Conservation (phyloP, 257 asterid genomes). For the Solanum sejunctum region DNA sequence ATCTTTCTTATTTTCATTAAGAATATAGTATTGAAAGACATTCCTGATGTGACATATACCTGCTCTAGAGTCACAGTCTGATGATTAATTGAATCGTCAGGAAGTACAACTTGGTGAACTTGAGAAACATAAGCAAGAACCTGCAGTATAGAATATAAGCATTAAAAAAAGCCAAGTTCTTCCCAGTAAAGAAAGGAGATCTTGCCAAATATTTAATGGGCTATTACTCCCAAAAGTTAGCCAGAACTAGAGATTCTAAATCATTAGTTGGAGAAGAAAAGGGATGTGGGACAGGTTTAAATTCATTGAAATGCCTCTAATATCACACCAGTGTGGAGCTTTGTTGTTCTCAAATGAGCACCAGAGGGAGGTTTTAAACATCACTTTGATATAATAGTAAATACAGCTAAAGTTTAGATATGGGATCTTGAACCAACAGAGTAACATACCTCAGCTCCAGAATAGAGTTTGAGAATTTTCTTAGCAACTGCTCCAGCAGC, state of each 20-base stretch:
- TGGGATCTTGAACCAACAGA: background rate
- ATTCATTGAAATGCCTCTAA: background rate
- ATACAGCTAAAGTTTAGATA: background rate
- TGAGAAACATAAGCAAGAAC: constrained; percentile 95
- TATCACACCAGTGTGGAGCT: background rate
- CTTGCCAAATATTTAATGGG: background rate
- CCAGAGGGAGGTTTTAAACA: background rate
- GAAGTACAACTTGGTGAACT: constrained; percentile 77
- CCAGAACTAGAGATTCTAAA: background rate
- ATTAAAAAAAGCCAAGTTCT: background rate
- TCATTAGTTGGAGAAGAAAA: background rate
- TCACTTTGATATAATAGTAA: background rate
- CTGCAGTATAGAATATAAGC: constrained; percentile 30
- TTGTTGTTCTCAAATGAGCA: background rate
- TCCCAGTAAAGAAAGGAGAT: background rate
- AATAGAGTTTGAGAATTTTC: constrained; percentile 65
- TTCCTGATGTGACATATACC: constrained; percentile 26
- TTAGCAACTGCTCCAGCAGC: constrained; percentile 98
- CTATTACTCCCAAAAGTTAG: background rate
- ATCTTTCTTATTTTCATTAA: background rate
- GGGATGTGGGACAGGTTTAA: background rate
- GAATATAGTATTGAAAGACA: background rate
- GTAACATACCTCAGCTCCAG: constrained; percentile 68
- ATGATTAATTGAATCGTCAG: constrained; percentile 62
- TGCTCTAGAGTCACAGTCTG: constrained; percentile 61